Percentiles rank a stretch among this genome's conserved stretches.
These are phyloP conservation scores for Podila verticillata DNA, from an alignment of 192 early-diverging fungal species.

Conservation along the genomic window DNA sequence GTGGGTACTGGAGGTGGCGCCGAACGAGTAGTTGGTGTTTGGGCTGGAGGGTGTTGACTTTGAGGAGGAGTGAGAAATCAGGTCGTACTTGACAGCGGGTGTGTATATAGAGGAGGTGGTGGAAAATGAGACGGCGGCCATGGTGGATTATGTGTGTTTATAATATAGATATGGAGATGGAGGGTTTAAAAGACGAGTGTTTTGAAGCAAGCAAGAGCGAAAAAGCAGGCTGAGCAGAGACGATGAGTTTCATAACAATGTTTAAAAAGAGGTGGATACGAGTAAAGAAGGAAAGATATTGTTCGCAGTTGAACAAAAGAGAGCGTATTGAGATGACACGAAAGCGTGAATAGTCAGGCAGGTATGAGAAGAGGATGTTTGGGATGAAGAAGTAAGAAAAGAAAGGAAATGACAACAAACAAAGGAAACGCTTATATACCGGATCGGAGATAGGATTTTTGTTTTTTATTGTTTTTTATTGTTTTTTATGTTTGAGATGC, in stretches of 20 bases:
- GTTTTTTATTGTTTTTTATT: too few relatives aligned
- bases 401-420: not conserved
- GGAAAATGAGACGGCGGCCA: slow-evolving; percentile 43
- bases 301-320: not conserved
- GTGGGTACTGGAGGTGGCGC: slow-evolving; percentile 6
- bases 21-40: not conserved
- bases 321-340: not conserved
- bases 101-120: slow-evolving; percentile 25
- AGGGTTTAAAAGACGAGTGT: not conserved
- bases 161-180: not conserved
- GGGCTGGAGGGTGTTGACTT: slow-evolving; percentile 4
- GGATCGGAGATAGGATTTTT: not conserved
- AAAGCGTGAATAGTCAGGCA: not conserved
- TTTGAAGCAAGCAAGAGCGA: not conserved
- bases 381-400: not conserved
- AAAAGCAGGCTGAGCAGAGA: not conserved
- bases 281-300: not conserved
- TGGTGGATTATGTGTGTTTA: not conserved
- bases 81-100: slow-evolving; percentile 34
- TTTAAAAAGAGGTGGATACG: not conserved
- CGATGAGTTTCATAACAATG: not conserved
- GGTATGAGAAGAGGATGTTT: not conserved
- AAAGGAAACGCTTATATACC: not conserved
- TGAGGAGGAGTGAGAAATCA: slow-evolving; percentile 24
- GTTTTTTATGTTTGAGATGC: not conserved